Evolutionary conservation across 2,329 filamentous ascomycete genomes (phyloP).

Genomic region (Daldinia sp.): DNA sequence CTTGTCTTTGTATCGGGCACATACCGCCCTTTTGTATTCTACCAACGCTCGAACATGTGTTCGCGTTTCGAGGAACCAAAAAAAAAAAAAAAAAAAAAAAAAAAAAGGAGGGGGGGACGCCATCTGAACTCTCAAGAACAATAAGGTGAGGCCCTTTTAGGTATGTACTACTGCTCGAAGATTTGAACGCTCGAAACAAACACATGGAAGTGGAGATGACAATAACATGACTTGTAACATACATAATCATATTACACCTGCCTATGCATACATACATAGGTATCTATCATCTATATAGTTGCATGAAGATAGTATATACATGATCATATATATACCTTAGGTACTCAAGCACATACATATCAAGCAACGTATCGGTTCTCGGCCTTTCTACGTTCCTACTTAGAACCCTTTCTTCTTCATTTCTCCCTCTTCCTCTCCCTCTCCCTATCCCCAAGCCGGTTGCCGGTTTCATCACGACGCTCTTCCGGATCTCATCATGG

Average conservation of each 20-base stretch:
- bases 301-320: background rate
- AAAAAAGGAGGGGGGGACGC: background rate
- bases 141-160: background rate
- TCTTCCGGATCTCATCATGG: constrained; percentile 17
- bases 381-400: background rate
- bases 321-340: too few species aligned
- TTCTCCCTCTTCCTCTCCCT: background rate
- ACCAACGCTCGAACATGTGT: background rate
- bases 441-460: background rate
- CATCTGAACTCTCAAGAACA: background rate
- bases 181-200: constrained; percentile 2
- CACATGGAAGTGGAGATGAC: constrained; percentile 5
- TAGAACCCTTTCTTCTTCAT: background rate
- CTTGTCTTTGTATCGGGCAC: constrained; percentile 5
- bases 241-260: too few species aligned
- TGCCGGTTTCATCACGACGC: constrained; percentile 13
- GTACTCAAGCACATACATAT: background rate
- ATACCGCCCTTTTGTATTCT: background rate
- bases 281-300: too few species aligned
- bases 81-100: background rate
- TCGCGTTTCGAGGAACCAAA: background rate
- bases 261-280: background rate
- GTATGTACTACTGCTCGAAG: background rate
- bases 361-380: background rate
- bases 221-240: constrained; percentile 16